Conservation (phyloP, 2,329 filamentous ascomycete genomes). For the Colletotrichum godetiae region DNA sequence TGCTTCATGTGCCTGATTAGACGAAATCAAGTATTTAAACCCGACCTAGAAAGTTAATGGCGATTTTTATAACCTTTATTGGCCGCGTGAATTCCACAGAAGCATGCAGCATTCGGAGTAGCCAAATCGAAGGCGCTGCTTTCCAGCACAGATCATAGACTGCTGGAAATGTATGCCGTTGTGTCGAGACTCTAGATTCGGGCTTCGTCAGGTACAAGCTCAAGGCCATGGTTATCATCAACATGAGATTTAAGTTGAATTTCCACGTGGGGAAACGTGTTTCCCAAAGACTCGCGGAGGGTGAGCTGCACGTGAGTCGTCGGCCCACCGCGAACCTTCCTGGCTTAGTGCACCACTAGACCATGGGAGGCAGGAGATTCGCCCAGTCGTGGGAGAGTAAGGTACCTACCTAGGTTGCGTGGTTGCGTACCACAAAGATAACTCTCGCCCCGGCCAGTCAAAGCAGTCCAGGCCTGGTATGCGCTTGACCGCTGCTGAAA, state of each 20-base stretch:
- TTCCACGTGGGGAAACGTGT: background rate
- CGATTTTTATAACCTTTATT: no score
- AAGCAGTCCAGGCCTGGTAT: conserved; percentile 3
- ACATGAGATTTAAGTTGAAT: background rate
- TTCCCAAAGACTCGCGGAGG: background rate
- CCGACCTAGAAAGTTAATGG: no score
- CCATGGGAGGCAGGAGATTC: background rate
- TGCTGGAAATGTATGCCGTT: background rate
- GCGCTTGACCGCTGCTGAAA: conserved; percentile 24
- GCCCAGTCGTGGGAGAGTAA: background rate
- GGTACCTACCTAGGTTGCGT: background rate
- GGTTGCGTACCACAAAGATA: background rate
- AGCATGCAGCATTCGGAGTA: background rate
- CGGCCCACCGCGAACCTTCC: background rate
- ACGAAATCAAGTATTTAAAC: no score
- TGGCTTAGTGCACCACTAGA: background rate
- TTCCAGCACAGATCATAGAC: background rate
- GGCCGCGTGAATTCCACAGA: no score
- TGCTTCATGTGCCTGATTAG: no score
- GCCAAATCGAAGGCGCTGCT: background rate
- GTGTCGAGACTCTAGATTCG: background rate
- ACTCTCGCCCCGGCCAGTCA: background rate
- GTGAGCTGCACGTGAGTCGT: background rate
- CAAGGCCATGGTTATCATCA: background rate
- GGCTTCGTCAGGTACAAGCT: background rate